Evolutionary conservation across 2,329 filamentous ascomycete species (phyloP), one percentile per base, ranked within the genome.

Genomic region (Aspergillus quadrilineatus): DNA sequence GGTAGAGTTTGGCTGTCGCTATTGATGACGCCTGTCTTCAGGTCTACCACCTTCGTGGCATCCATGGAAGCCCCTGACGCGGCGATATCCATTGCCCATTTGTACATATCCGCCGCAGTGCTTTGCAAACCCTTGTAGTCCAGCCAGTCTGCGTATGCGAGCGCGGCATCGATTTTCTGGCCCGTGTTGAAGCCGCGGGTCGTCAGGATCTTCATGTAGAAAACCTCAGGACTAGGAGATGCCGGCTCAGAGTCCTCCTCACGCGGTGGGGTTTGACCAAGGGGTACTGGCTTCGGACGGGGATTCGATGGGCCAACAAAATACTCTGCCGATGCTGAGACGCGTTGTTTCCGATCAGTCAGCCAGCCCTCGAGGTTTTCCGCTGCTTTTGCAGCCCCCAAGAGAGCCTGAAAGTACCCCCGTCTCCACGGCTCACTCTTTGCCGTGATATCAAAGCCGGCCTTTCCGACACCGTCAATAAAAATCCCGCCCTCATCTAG

Each of bases 261-360:
- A 9, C 78, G 81, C 0, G 90, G 88, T 0, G 88, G 82, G 44
- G 69, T 79, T 52, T 83, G 81, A 10, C 85, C 85, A 0, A 83
- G 80, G 0, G 88, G 86, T 41, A 92, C 81, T 0, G 90, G 90
- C 63, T 82, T 84, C 1, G 92, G 92, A 56, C 86, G 80, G 0
- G 90, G 90, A 70, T 97, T 97, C 4, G 89, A 91, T 0, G 91
- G 90, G 0, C 92, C 92, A 48, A 89, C 81, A 53, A 97, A 85
- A 60, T 88, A 85, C 45, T 89, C 86, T 5, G 84, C 82, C 0
- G 89, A 86, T 63, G 90, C 93, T 30, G 88, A 82, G 28, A 88
- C 75, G 42, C 82, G 80, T 60, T 85, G 81, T 7, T 82, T 87
- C 44, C 75, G 85, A 72, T 96, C 91, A 43, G 82, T 79, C 14